phyloP scores from a whole-genome alignment of 1,284 basidiomycete species.

The Leccinum pachyderme region DNA sequence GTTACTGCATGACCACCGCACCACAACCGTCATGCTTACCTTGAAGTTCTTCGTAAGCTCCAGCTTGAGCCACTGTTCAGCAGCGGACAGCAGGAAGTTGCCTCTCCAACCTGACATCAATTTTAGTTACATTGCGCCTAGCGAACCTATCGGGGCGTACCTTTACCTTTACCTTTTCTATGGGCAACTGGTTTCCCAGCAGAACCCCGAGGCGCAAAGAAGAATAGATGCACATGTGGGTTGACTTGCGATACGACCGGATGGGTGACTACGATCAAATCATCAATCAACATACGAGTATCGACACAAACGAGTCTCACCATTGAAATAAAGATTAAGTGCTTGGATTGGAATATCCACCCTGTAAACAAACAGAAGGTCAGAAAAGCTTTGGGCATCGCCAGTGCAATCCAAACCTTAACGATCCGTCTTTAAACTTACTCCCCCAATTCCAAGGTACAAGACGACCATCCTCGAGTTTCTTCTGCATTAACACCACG shows the following conservation, averaged over 20 bases:
- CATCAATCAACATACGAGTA: not conserved
- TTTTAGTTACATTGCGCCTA: slow-evolving; percentile 1
- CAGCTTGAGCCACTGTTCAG: slow-evolving; percentile 91
- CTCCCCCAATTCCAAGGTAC: slow-evolving; percentile 95
- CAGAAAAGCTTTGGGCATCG: not conserved
- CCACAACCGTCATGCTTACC: slow-evolving; percentile 34
- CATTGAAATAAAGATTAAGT: slow-evolving; percentile 92
- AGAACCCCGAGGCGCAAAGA: slow-evolving; percentile 92
- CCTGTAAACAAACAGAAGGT: slow-evolving; percentile 32
- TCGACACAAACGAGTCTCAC: slow-evolving; percentile 32
- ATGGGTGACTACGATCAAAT: slow-evolving; percentile 70
- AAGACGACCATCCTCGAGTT: slow-evolving; percentile 78
- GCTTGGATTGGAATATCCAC: slow-evolving; percentile 95
- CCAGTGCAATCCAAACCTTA: slow-evolving; percentile 44
- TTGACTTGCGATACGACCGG: slow-evolving; percentile 96
- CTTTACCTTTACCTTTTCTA: slow-evolving; percentile 83
- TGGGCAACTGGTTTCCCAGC: slow-evolving; percentile 93
- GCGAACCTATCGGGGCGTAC: slow-evolving; percentile 22
- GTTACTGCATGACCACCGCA: not conserved
- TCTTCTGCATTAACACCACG: slow-evolving; percentile 95
- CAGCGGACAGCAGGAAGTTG: slow-evolving; percentile 90
- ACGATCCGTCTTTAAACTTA: slow-evolving; percentile 87
- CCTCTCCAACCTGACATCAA: slow-evolving; percentile 79
- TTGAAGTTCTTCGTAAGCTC: slow-evolving; percentile 96
- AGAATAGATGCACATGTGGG: slow-evolving; percentile 98